Base-by-base conservation (phyloP, 345 rosid species). In the Hypericum androsaemum region DNA sequence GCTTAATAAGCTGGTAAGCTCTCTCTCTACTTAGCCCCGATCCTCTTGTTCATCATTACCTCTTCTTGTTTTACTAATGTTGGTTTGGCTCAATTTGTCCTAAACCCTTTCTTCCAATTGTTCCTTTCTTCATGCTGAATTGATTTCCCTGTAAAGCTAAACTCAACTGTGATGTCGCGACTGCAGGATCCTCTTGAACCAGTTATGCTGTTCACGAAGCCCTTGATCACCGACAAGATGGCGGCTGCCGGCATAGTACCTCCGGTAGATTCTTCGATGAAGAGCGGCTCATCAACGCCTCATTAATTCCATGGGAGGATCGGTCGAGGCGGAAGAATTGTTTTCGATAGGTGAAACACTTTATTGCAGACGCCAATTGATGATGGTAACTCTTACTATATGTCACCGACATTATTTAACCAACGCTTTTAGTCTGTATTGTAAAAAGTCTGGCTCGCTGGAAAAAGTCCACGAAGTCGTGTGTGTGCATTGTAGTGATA, bases 291-390 rank as follows among this genome's bases (percentile, higher is more conserved):
- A 1, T 47, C 78, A n/a, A 56, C 77, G 22, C 67, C 73, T 36
- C 67, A 66, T 15, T 78, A 74, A 73, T 86, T 80, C 54, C 82
- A 67, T 10, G 99, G 99, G 60, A 85, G 98, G 68, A 80, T 92
- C 40, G 95, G 97, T 3, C 88, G 99, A 2, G 98, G 98, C 64
- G 97, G 97, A 8, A 75, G 98, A 15, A 85, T 88, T 14, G 62
- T 92, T 12, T 92, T 88, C 58, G 97, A 92, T 59, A 76, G 99
- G 77, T 88, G 97, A 94, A 88, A 85, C 73, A 94, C 85, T 51
- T 80, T 88, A 37, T 72, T 77, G 73, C 89, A 78, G n/a, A 57
- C 87, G 40, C 81, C 81, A 41, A 79, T 84, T 42, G 81, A 84
- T 12, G 71, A 75, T 12, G 78, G 86, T 54, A 84, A 75, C 66